Percentiles rank a stretch among this genome's conserved stretches.
phyloP scores from a whole-genome alignment of 2,329 filamentous ascomycete species.

The Hypoxylon sp. region DNA sequence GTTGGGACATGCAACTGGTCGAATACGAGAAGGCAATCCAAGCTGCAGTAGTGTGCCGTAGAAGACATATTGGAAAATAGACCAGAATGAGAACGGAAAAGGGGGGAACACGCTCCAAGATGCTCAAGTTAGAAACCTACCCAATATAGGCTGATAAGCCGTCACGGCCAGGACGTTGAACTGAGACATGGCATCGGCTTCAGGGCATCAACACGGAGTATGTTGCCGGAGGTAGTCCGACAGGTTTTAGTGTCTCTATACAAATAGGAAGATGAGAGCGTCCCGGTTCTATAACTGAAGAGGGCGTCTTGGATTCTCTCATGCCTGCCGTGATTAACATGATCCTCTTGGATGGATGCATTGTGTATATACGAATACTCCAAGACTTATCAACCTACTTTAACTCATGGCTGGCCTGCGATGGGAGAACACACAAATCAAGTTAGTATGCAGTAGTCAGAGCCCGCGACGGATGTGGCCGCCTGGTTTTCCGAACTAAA shows the following conservation, averaged over 20 bases:
- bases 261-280: neutral
- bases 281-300: neutral
- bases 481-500: conserved; percentile 4
- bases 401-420: neutral
- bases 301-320: neutral
- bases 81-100: neutral
- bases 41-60: conserved; percentile 9
- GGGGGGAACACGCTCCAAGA: neutral
- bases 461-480: conserved; percentile 20
- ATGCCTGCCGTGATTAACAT: neutral
- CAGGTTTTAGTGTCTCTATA: neutral
- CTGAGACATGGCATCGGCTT: neutral
- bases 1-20: no score
- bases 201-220: neutral
- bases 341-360: neutral
- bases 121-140: neutral
- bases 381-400: neutral
- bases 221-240: neutral
- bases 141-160: neutral
- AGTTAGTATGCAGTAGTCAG: neutral
- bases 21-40: conserved; percentile 1
- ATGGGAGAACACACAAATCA: neutral
- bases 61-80: conserved; percentile 14
- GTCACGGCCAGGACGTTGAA: neutral
- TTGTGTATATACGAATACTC: neutral